Base-by-base conservation (phyloP, 805 yeast species). In the Millerozyma miso region DNA sequence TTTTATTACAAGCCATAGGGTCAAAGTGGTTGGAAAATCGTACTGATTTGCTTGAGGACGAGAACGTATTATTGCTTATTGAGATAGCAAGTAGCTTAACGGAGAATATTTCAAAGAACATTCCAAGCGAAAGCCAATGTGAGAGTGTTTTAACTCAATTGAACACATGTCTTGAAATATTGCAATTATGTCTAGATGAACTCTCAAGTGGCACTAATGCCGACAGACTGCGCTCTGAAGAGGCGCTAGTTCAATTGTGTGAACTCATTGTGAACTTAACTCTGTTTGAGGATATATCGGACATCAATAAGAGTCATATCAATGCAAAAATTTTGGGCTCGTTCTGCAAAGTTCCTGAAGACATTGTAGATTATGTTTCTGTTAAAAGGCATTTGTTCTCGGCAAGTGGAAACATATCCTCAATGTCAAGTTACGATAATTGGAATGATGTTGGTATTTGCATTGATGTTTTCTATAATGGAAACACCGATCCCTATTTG, bases 371-470 rank as follows among this genome's bases (percentile, higher is more conserved):
- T 42, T 36, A 20, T 8, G 46, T 49, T 19, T 42, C 41, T 20
- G 43, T 54, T 34, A 55, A 56, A 40, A 48, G 71, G 23, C 55
- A 52, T 34, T 49, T 67, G 33, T 67, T 68, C 44, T 58, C 71
- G 3, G 48, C 62, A 1, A 56, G 63, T 33, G 73, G 73, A 4
- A 58, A 59, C 41, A 46, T 67, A 32, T 51, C 67, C 19, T 64
- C 71, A 3, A 59, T 57, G 62, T 50, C 58, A n/a, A 48, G 51
- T 20, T 62, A 55, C 45, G 54, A 54, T 37, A 57, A 53, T 43
- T 33, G 35, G 33, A 53, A 48, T 2, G 59, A 56, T 33, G 47
- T 63, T 13, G 36, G 41, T 6, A 29, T 32, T 37, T 57, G 60
- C 15, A 39, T 64, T 3, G 38, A 39, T 3, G 14, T 26, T 14